Evolutionary conservation across 257 asterid genomes (phyloP), one percentile per base, ranked within the genome.

Genomic region (Jacaranda copaia): DNA sequence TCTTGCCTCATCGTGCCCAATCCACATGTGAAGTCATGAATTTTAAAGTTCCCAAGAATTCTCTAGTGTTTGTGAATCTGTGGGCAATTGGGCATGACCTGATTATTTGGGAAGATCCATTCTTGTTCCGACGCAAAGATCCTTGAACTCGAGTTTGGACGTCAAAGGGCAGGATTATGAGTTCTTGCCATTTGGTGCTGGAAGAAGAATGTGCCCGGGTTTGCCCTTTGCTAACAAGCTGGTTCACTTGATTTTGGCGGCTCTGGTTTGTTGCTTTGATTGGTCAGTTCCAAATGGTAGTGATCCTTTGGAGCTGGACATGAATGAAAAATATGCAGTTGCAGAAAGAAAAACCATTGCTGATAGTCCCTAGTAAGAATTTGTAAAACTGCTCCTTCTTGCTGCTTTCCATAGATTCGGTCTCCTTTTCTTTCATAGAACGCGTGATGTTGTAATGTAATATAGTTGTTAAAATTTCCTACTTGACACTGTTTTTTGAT

Each of bases 191-290:
- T 84, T 81, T 67, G 88, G 82, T 74, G 73, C 78, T 65, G 88
- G 88, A 45, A 74, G 85, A 79, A 78, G 88, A 78, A 84, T 78
- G 85, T 84, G 85, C 61, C 85, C 88, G 4, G 83, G 85, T 18
- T 48, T 81, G 20, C 88, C 80, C 8, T 84, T 69, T 67, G 88
- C 88, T 57, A 52, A 64, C 0, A 81, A 74, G 62, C 73, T 76
- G 73, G 35, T 75, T 64, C 81, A 58, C 61, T n/a, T 67, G 18
- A 70, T 85, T 68, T 62, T 84, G 77, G 84, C 84, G 0, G 74
- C 83, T 68, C 40, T 84, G 73, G 16, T 84, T 32, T 55, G 51
- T 42, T 72, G 43, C 62, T 81, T 84, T 52, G 48, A 70, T 13
- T 85, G 86, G 85, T 58, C 75, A 43, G 79, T 77, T 70, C 83